These are phyloP conservation scores for Lyophyllum shimeji DNA, from an alignment of 768 basidiomycete species.

Conservation along the genomic window DNA sequence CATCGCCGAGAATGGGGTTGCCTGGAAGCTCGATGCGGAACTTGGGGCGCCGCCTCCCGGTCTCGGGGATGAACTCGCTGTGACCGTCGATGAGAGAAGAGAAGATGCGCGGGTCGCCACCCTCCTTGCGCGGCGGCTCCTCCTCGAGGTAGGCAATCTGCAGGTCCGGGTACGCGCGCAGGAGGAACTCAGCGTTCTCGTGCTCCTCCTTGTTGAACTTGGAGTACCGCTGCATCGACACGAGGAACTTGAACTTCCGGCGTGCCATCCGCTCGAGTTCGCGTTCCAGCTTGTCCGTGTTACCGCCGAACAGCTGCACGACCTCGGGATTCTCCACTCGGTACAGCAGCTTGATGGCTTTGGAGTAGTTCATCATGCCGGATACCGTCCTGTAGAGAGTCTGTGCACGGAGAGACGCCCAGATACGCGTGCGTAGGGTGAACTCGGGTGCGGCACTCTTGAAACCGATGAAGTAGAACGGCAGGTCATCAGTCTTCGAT, in stretches of 20 bases:
- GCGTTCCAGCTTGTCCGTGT: slow-evolving; percentile 94
- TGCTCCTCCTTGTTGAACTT: slow-evolving; percentile 99
- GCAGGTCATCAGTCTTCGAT: slow-evolving; percentile 87
- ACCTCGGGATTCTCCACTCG: slow-evolving; percentile 99
- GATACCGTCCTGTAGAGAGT: slow-evolving; percentile 98
- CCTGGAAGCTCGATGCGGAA: slow-evolving; percentile 98
- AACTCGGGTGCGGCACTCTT: slow-evolving; percentile 98
- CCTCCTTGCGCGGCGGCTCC: slow-evolving; percentile 90
- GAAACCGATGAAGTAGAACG: slow-evolving; percentile 98
- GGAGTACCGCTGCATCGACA: slow-evolving; percentile 98
- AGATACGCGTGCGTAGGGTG: slow-evolving; percentile 97
- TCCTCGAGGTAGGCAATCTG: slow-evolving; percentile 99
- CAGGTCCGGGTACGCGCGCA: slow-evolving; percentile 96
- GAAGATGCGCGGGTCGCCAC: slow-evolving; percentile 93
- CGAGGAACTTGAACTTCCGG: slow-evolving; percentile 98
- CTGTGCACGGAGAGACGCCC: slow-evolving; percentile 98
- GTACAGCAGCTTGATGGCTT: slow-evolving; percentile 99
- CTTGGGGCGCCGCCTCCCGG: slow-evolving; percentile 88
- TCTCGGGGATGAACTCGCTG: slow-evolving; percentile 90
- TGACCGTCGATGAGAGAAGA: slow-evolving; percentile 97
- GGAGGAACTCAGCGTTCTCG: slow-evolving; percentile 96
- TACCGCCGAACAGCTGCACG: slow-evolving; percentile 95
- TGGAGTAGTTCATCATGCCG: slow-evolving; percentile 99
- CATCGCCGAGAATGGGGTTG: slow-evolving; percentile 98
- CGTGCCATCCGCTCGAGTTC: slow-evolving; percentile 98